Evolutionary conservation across 2,329 filamentous ascomycete species (phyloP).

Genomic region (Hymenotorrendiella dingleyae): DNA sequence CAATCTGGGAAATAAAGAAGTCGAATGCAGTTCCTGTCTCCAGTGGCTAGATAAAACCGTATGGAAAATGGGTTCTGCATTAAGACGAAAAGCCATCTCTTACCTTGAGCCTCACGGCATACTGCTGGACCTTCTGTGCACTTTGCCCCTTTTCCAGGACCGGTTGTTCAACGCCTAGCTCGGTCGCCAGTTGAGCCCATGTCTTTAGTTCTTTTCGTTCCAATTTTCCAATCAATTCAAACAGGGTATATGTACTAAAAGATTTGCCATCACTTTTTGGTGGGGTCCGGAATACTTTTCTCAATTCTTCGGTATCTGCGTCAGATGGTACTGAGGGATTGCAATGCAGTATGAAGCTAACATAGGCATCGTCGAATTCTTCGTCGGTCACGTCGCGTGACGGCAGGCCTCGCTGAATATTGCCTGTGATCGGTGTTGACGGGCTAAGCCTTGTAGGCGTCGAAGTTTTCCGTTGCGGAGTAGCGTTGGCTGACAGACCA

Average conservation of each 20-base stretch:
- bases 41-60: not conserved
- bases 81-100: constrained; percentile 20
- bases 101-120: constrained; percentile 87
- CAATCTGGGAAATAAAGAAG: constrained; percentile 3
- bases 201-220: constrained; percentile 83
- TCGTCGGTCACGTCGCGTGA: constrained; percentile 60
- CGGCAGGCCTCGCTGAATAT: constrained; percentile 44
- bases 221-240: constrained; percentile 70
- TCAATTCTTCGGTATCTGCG: constrained; percentile 63
- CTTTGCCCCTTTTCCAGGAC: constrained; percentile 79
- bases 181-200: constrained; percentile 82
- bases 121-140: constrained; percentile 90
- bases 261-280: constrained; percentile 84
- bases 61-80: too few species aligned
- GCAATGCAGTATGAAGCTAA: constrained; percentile 81
- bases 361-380: constrained; percentile 76
- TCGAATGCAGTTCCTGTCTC: not conserved
- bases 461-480: constrained; percentile 9
- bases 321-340: constrained; percentile 73
- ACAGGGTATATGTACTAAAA: constrained; percentile 74
- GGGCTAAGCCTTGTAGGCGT: constrained; percentile 8
- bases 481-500: not conserved
- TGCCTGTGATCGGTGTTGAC: constrained; percentile 2
- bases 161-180: constrained; percentile 82
- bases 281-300: constrained; percentile 70